phyloP scores from a whole-genome alignment of 768 basidiomycete species.

The Coprinopsis cinerea region DNA sequence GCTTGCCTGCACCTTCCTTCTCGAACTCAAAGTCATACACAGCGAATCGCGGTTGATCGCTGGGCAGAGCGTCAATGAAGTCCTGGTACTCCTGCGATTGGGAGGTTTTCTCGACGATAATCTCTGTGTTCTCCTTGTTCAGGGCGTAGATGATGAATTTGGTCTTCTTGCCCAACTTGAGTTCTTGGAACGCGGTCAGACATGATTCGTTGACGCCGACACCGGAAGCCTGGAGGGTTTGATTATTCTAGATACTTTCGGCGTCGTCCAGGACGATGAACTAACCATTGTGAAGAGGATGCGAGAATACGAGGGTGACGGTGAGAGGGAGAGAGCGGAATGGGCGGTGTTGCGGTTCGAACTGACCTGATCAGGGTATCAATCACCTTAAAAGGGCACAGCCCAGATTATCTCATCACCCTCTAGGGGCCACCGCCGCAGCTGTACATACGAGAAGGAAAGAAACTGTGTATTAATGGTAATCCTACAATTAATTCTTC shows the following conservation, averaged over 20 bases:
- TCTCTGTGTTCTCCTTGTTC: slow-evolving; percentile 55
- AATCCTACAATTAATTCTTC: slow-evolving; percentile 23
- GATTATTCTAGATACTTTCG: too few relatives aligned
- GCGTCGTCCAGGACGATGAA: background rate
- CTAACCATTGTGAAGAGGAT: slow-evolving; percentile 2
- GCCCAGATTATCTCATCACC: background rate
- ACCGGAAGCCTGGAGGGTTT: slow-evolving; percentile 63
- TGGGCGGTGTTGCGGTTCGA: background rate
- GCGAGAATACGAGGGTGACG: slow-evolving; percentile 2
- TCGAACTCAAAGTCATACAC: slow-evolving; percentile 88
- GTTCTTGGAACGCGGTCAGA: slow-evolving; percentile 51
- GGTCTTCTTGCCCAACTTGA: slow-evolving; percentile 71
- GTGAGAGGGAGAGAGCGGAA: slow-evolving; percentile 3
- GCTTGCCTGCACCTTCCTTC: slow-evolving; percentile 63
- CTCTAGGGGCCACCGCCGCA: too few relatives aligned
- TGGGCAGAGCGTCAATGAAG: slow-evolving; percentile 71
- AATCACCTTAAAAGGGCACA: background rate
- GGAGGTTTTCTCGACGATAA: slow-evolving; percentile 70
- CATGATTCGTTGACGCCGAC: slow-evolving; percentile 56
- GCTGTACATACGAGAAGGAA: too few relatives aligned
- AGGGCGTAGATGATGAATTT: slow-evolving; percentile 84
- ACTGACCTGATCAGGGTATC: background rate
- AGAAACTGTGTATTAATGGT: background rate
- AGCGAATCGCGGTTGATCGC: slow-evolving; percentile 77
- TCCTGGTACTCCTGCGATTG: slow-evolving; percentile 51